phyloP scores from a whole-genome alignment of 2,329 filamentous ascomycete genomes.

The Akanthomyces muscarius region DNA sequence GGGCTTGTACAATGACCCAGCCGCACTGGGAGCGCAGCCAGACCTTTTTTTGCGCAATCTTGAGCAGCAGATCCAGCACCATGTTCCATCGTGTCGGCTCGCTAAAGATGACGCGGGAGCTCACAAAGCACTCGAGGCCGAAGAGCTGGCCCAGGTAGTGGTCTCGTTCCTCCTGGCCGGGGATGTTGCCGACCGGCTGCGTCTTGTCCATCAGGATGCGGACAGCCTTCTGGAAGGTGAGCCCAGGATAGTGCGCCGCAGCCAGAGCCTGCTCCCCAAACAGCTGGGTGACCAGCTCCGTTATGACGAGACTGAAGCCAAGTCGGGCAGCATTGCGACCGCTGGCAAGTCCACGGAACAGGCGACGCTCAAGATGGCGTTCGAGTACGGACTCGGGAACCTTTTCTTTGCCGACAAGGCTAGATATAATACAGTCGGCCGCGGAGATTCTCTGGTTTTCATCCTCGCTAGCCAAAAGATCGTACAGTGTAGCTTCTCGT shows the following conservation, averaged over 20 bases:
- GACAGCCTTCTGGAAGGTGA: slow-evolving; percentile 55
- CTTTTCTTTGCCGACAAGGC: slow-evolving; percentile 47
- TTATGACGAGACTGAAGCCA: slow-evolving; percentile 84
- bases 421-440: slow-evolving; percentile 54
- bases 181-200: slow-evolving; percentile 48
- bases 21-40: slow-evolving; percentile 90
- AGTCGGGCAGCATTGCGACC: slow-evolving; percentile 82
- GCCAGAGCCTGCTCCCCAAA: slow-evolving; percentile 50
- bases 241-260: slow-evolving; percentile 44
- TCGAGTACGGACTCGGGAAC: slow-evolving; percentile 51
- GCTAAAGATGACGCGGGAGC: slow-evolving; percentile 67
- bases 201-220: slow-evolving; percentile 53
- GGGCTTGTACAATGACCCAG: slow-evolving; percentile 70
- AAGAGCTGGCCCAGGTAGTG: slow-evolving; percentile 82
- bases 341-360: slow-evolving; percentile 86
- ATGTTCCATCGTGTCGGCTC: slow-evolving; percentile 57
- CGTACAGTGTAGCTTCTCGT: slow-evolving; percentile 57
- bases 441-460: slow-evolving; percentile 52
- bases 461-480: slow-evolving; percentile 58
- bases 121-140: slow-evolving; percentile 79
- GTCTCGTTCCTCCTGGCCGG: slow-evolving; percentile 76
- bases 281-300: slow-evolving; percentile 71
- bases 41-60: slow-evolving; percentile 73
- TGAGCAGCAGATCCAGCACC: slow-evolving; percentile 69
- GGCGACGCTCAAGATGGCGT: slow-evolving; percentile 59